These are phyloP conservation scores for Echeveria elegans DNA, from an alignment of 164 flowering plant genomes.

Conservation along the genomic window DNA sequence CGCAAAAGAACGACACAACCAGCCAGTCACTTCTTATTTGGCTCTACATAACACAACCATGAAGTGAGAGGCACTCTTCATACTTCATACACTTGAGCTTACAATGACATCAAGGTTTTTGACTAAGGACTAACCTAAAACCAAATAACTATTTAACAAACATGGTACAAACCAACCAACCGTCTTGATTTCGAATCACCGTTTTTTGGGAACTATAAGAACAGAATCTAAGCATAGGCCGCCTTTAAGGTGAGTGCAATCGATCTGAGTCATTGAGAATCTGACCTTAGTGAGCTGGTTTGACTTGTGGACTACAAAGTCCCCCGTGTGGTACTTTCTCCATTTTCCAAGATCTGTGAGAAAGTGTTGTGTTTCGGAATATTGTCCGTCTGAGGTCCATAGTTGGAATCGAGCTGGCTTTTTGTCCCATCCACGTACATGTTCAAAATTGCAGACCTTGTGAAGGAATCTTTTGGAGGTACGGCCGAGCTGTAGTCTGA, in stretches of 20 bases:
- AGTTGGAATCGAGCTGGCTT: slow-evolving; percentile 55
- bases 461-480: too few species aligned
- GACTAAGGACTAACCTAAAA: too few species aligned
- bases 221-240: slow-evolving; percentile 72
- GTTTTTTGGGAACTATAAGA: slow-evolving; percentile 30
- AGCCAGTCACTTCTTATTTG: too few species aligned
- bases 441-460: slow-evolving; percentile 39
- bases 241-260: slow-evolving; percentile 84
- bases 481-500: slow-evolving; percentile 65
- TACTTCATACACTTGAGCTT: too few species aligned
- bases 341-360: slow-evolving; percentile 45
- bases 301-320: slow-evolving; percentile 32
- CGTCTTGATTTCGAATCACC: slow-evolving; percentile 10
- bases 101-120: too few species aligned
- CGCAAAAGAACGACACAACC: too few species aligned
- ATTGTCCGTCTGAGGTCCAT: slow-evolving; percentile 51
- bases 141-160: too few species aligned
- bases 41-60: too few species aligned
- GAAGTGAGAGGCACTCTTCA: too few species aligned
- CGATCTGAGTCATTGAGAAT: slow-evolving; percentile 75
- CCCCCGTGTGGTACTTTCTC: slow-evolving; percentile 52
- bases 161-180: too few species aligned
- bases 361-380: slow-evolving; percentile 29
- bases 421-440: slow-evolving; percentile 77
- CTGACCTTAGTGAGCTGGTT: slow-evolving; percentile 28